These are phyloP conservation scores for Eimeria acervulina DNA, from an alignment of 169 alveolate genomes.

Conservation along the genomic window DNA sequence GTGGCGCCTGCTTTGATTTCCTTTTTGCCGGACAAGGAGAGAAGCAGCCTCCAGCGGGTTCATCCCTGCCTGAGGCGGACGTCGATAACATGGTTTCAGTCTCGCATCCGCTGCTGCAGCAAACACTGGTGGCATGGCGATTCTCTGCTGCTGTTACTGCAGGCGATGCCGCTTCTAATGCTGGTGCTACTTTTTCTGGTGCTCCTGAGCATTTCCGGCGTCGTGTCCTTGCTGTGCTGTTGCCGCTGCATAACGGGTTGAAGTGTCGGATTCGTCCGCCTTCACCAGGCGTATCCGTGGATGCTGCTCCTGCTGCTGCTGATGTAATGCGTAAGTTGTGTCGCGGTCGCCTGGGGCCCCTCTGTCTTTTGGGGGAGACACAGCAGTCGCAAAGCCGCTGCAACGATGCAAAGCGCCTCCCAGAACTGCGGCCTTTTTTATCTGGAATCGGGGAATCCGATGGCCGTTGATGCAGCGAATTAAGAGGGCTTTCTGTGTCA, in stretches of 20 bases:
- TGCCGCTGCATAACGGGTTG: conserved; percentile 5
- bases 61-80: conserved; percentile 49
- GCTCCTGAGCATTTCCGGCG: background rate
- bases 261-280: background rate
- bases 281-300: background rate
- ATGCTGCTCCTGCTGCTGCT: conserved; percentile 30
- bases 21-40: background rate
- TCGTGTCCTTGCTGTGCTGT: background rate
- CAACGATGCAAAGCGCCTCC: conserved; percentile 29
- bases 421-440: conserved; percentile 8
- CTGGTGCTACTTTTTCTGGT: background rate
- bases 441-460: background rate
- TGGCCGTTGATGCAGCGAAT: background rate
- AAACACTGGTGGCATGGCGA: background rate
- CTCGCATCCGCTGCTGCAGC: conserved; percentile 62
- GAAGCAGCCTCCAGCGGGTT: background rate
- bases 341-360: conserved; percentile 56
- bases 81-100: conserved; percentile 35
- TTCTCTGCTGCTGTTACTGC: background rate
- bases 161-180: background rate
- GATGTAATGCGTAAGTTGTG: conserved; percentile 8
- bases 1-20: background rate
- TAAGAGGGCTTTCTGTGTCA: background rate
- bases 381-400: conserved; percentile 68
- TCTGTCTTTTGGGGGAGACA: conserved; percentile 28